Base-by-base conservation (phyloP, 306 rosid genomes). In the Medicago lupulina region DNA sequence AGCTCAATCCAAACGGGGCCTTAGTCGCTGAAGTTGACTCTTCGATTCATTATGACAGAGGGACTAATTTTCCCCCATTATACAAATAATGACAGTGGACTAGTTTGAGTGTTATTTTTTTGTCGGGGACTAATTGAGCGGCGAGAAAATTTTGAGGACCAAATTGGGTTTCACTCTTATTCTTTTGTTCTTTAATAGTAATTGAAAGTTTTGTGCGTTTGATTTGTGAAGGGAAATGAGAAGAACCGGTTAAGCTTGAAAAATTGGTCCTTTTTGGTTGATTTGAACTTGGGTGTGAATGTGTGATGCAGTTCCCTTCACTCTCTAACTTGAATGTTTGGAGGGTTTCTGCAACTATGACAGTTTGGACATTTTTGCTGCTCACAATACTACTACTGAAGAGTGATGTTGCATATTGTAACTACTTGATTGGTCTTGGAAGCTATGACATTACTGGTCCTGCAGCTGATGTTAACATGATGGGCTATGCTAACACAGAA, bases 401-500 rank as follows among this genome's bases (percentile, higher is more conserved):
- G 66, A 67, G 76, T 77, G 74, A 63, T 46, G 23, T 67, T 25
- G 89, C 47, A 9, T 28, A 28, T 70, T 86, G 93, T 54, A 71
- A 83, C 68, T 90, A 89, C 74, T 86, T 84, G 92, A 67, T 90
- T 82, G 98, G 98, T 34, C 85, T 92, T 58, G 98, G 97, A 71
- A 95, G 97, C 87, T 89, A 89, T 84, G 98, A 95, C 72, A 90
- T 95, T 47, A 95, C 98, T 1, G 98, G 98, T 38, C 98, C 98
- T 54, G 98, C 97, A 0, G 97, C 98, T 70, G 98, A 95, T 85
- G 97, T 87, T 74, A 95, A 92, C 74, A 85, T 95, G 98, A 92
- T 92, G 97, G 98, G 97, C 38, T 95, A 95, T 76, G 93, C 98
- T 15, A 92, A 95, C 53, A 7, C 78, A 15, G 96, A 88, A 54